Conservation (phyloP, 169 alveolate genomes). For the Pseudocohnilembus persalinus region DNA sequence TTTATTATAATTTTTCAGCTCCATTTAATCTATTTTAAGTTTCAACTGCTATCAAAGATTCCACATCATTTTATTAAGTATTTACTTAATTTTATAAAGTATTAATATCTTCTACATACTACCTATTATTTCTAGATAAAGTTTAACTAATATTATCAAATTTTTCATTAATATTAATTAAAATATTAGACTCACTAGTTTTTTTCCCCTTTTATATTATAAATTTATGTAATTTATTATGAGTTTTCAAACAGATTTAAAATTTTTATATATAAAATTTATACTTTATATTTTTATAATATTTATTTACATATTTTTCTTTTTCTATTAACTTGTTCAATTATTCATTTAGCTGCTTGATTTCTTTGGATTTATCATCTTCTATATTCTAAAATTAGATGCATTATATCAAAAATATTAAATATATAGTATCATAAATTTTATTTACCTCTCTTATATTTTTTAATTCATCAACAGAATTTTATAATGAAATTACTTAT, state of each 20-base stretch:
- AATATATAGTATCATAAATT: no score
- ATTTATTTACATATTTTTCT: neutral
- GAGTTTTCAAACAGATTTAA: neutral
- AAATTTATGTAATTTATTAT: no score
- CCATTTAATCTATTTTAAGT: neutral
- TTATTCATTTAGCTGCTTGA: neutral
- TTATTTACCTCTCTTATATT: neutral
- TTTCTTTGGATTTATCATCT: neutral
- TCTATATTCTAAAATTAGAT: no score
- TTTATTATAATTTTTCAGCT: neutral
- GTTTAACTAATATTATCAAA: neutral
- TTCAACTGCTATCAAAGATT: neutral
- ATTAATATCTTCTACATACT: neutral
- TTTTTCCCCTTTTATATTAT: no score
- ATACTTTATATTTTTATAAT: no score
- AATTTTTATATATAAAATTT: no score
- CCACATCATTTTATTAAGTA: neutral
- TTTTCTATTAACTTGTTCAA: neutral
- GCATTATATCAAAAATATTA: no score
- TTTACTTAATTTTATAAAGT: neutral
- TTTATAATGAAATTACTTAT: neutral
- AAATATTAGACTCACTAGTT: neutral
- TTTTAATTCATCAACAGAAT: neutral
- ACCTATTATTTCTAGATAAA: neutral
- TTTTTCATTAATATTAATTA: neutral